Evolutionary conservation across 2,329 filamentous ascomycete species (phyloP), one percentile per base, ranked within the genome.

Genomic region (Penicillium corylophilum): DNA sequence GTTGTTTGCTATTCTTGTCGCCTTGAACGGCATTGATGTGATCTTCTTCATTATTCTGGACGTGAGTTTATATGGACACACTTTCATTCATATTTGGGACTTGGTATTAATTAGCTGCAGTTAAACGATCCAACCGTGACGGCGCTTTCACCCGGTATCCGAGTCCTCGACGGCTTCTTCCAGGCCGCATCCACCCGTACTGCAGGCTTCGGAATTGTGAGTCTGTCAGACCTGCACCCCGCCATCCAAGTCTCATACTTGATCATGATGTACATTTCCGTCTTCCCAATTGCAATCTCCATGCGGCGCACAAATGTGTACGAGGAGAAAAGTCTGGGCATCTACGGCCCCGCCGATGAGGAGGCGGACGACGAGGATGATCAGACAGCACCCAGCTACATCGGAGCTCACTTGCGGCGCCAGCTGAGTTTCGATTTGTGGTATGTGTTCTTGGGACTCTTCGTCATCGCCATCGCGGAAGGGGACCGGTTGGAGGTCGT

Each of bases 191-290:
- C 90, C 5, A 97, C 93, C 1, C 81, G 94, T 67, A 97, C 94
- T 0, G 93, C 94, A 3, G 93, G 94, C 0, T 96, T 96, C 65
- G 81, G 88, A 1, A 89, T 88, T 26, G 83, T 97, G 61, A 90
- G 87, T 67, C 75, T 97, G 35, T 77, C 88, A 1, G 75, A 82
- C 0, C 77, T 99, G 2, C 92, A 97, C 60, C 92, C 94, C 1
- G 94, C 89, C 3, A 90, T 96, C 51, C 92, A 96, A 64, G 90
- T 95, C 13, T 90, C 91, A 22, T 97, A 96, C 74, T 78, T 97
- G 72, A 86, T 97, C 71, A 97, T 97, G 94, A 97, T 97, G 94
- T 97, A 97, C 72, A 96, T 97, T 56, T 96, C 92, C 51, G 89
- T 96, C 53, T 95, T 96, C 63, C 93, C 93, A 5, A 95, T 97